Evolutionary conservation across 768 basidiomycete genomes (phyloP).

Genomic region (Coprinopsis strossmayeri): DNA sequence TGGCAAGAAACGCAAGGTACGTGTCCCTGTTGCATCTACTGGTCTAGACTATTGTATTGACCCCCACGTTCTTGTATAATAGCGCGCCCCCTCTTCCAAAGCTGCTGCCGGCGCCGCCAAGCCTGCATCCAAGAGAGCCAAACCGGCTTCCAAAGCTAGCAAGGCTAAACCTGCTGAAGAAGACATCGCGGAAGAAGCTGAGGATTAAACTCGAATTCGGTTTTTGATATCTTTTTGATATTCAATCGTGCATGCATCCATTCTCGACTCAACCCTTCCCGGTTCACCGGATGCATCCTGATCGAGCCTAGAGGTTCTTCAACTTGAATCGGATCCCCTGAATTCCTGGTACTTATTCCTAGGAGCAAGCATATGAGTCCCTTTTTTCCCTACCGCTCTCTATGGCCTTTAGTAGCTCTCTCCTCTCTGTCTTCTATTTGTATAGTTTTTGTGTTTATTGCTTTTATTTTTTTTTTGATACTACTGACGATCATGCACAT

Average conservation of each 20-base stretch:
- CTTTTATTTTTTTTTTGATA: no score
- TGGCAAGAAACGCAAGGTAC: constrained; percentile 70
- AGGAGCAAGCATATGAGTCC: no score
- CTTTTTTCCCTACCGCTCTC: no score
- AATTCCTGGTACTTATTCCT: no score
- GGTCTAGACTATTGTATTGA: not conserved
- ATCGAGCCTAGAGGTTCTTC: no score
- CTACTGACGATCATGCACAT: no score
- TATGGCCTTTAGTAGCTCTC: no score
- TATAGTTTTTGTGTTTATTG: no score
- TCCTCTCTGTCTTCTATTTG: no score
- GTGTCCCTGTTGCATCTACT: constrained; percentile 11
- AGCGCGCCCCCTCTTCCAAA: constrained; percentile 32
- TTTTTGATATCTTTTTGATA: not conserved
- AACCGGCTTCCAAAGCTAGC: constrained; percentile 33
- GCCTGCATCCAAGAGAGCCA: constrained; percentile 41
- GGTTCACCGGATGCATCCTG: not conserved
- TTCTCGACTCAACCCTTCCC: not conserved
- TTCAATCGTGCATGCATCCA: no score
- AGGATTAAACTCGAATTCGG: not conserved
- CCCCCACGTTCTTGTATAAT: no score
- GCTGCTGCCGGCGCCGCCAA: constrained; percentile 27
- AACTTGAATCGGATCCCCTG: no score
- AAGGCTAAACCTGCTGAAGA: constrained; percentile 44
- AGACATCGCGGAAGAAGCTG: constrained; percentile 13